These are phyloP conservation scores for Yarrowia sp. DNA, from an alignment of 805 yeast genomes.

Conservation along the genomic window DNA sequence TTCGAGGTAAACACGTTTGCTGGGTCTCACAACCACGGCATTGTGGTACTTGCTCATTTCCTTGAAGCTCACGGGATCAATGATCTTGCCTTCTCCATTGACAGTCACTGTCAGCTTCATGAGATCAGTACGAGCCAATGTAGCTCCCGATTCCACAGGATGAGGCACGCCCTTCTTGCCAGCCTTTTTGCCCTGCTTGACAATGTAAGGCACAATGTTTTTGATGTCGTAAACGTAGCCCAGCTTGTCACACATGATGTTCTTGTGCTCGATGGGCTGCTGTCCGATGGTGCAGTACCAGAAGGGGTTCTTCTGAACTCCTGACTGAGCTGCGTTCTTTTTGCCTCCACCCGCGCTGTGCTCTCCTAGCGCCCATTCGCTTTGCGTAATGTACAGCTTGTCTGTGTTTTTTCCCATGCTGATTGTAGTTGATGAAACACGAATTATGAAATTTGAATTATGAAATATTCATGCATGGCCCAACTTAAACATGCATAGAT, in stretches of 20 bases:
- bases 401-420: constrained; percentile 52
- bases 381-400: constrained; percentile 50
- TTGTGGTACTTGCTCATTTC: constrained; percentile 45
- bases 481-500: background rate
- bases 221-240: constrained; percentile 50
- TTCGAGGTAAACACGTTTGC: constrained; percentile 49
- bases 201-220: constrained; percentile 47
- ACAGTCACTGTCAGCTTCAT: constrained; percentile 45
- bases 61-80: constrained; percentile 51
- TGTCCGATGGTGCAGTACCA: constrained; percentile 49
- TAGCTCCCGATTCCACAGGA: constrained; percentile 42
- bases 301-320: constrained; percentile 44
- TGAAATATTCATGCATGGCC: constrained; percentile 8
- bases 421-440: background rate
- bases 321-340: constrained; percentile 24
- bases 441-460: no score
- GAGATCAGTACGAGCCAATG: constrained; percentile 43
- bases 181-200: constrained; percentile 43
- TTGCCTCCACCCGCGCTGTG: constrained; percentile 48
- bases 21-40: constrained; percentile 47
- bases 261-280: constrained; percentile 46
- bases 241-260: constrained; percentile 46
- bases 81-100: constrained; percentile 45
- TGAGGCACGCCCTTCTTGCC: constrained; percentile 27
- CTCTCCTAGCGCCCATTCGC: constrained; percentile 49